These are phyloP conservation scores for Mangifera indica DNA, from an alignment of 345 rosid species.

Conservation along the genomic window DNA sequence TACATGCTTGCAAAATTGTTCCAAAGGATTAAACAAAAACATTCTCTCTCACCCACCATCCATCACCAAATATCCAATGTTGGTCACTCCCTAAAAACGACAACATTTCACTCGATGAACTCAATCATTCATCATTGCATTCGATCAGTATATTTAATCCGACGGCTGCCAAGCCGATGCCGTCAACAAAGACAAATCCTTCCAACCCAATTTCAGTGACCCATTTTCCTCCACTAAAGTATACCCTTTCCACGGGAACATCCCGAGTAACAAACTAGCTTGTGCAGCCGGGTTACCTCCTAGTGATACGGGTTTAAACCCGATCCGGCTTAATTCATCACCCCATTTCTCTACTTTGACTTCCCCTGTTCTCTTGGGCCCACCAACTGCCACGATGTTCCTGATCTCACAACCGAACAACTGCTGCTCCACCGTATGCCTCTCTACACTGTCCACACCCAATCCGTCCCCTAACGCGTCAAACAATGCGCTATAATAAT, in stretches of 20 bases:
- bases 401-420: constrained; percentile 79
- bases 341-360: constrained; percentile 79
- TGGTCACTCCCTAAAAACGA: neutral
- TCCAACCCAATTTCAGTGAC: constrained; percentile 87
- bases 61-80: neutral
- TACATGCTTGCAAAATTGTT: too few species aligned
- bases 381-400: constrained; percentile 79
- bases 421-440: constrained; percentile 91
- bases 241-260: constrained; percentile 96
- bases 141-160: constrained; percentile 31
- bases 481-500: constrained; percentile 93
- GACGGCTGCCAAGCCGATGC: constrained; percentile 93
- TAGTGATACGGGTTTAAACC: constrained; percentile 73
- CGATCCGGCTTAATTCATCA: constrained; percentile 62
- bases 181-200: constrained; percentile 83
- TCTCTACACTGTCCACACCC: constrained; percentile 59
- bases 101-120: neutral
- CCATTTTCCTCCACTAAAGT: constrained; percentile 80
- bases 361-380: constrained; percentile 73
- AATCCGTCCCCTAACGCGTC: constrained; percentile 90
- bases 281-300: constrained; percentile 87
- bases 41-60: too few species aligned
- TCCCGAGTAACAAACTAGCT: constrained; percentile 77
- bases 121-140: neutral
- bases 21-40: too few species aligned